These are phyloP conservation scores for Apium graveolens DNA, from an alignment of 129 eudicot genomes.

Conservation along the genomic window DNA sequence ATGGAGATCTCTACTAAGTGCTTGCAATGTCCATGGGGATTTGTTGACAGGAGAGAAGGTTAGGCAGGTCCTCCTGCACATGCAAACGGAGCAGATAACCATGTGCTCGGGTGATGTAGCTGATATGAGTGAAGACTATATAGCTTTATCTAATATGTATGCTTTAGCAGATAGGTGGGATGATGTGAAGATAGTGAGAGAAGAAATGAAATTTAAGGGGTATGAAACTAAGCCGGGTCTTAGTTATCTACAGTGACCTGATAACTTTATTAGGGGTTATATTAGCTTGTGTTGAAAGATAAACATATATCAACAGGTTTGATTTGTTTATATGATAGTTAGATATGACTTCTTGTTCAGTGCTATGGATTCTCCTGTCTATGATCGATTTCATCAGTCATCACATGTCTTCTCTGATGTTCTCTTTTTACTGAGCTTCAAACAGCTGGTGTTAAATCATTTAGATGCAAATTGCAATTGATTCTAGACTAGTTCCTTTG, in stretches of 20 bases:
- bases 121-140: slow-evolving; percentile 33
- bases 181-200: slow-evolving; percentile 38
- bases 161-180: slow-evolving; percentile 50
- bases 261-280: not conserved
- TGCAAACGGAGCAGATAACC: slow-evolving; percentile 9
- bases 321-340: not conserved
- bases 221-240: slow-evolving; percentile 30
- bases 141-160: slow-evolving; percentile 44
- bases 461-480: not conserved
- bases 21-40: slow-evolving; percentile 37
- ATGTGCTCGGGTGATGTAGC: not conserved
- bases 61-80: slow-evolving; percentile 26
- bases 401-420: not conserved
- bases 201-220: slow-evolving; percentile 26
- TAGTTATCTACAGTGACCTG: slow-evolving; percentile 29
- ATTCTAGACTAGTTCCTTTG: not conserved
- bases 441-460: not conserved
- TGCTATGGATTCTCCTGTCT: not conserved
- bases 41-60: slow-evolving; percentile 46
- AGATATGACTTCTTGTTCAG: not conserved
- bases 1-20: slow-evolving; percentile 47
- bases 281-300: not conserved
- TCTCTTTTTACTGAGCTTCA: not conserved
- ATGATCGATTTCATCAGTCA: not conserved
- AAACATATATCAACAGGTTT: not conserved